Evolutionary conservation across 768 basidiomycete species (phyloP).

Genomic region (Trametes maxima): DNA sequence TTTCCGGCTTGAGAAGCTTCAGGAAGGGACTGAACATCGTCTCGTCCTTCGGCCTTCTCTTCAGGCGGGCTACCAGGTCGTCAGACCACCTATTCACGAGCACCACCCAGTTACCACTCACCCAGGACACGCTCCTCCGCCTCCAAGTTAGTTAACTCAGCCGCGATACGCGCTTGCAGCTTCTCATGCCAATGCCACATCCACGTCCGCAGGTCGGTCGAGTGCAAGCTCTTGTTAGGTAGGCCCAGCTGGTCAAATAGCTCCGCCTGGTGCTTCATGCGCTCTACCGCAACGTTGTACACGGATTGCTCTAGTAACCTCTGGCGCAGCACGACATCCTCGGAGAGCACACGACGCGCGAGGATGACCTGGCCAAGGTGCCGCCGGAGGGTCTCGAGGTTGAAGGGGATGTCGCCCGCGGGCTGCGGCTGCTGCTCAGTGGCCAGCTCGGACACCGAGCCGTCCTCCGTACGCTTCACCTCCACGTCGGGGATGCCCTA

Average conservation of each 20-base stretch:
- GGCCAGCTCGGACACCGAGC: conserved; percentile 19
- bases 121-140: conserved; percentile 38
- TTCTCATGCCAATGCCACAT: conserved; percentile 87
- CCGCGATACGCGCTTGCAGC: conserved; percentile 52
- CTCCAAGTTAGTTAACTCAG: conserved; percentile 52
- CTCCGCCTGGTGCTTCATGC: conserved; percentile 64
- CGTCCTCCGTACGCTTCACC: conserved; percentile 25
- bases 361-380: conserved; percentile 67
- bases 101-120: conserved; percentile 15
- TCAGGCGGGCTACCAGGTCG: neutral
- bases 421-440: conserved; percentile 28
- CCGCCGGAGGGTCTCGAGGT: conserved; percentile 68
- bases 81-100: neutral
- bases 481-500: conserved; percentile 22
- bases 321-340: conserved; percentile 75
- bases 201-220: conserved; percentile 64
- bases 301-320: conserved; percentile 83
- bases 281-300: conserved; percentile 78
- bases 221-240: conserved; percentile 45
- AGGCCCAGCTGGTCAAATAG: conserved; percentile 61
- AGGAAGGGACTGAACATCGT: conserved; percentile 67
- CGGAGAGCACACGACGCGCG: conserved; percentile 62
- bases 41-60: conserved; percentile 2
- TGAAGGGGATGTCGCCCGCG: conserved; percentile 65
- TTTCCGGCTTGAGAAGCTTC: conserved; percentile 70